Percentiles rank a stretch among this genome's conserved stretches.
Evolutionary conservation across 768 basidiomycete genomes (phyloP).

Genomic region (Macrocybe gigantea): DNA sequence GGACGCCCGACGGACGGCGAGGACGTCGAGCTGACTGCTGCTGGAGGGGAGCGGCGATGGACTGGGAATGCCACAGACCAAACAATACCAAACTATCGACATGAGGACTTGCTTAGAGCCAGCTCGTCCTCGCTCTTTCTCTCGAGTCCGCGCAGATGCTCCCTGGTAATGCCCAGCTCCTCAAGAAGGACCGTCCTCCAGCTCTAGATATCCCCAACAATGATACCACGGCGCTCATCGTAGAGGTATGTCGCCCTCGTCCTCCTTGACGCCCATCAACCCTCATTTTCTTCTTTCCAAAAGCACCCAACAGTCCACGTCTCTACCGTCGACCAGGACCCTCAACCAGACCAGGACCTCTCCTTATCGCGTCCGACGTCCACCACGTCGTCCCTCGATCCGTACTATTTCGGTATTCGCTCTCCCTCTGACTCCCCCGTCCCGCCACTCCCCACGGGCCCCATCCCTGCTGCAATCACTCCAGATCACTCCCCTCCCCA

Average conservation of each 20-base stretch:
- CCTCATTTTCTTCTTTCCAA: conserved; percentile 4
- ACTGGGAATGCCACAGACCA: no score
- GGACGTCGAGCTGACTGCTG: no score
- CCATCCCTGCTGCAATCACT: conserved; percentile 40
- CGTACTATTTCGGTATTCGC: conserved; percentile 78
- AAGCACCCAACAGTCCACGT: conserved; percentile 24
- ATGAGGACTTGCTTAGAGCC: no score
- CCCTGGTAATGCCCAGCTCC: conserved; percentile 18
- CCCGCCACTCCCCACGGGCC: conserved; percentile 41
- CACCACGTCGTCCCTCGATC: conserved; percentile 77
- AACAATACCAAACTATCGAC: no score
- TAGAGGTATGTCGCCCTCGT: conserved; percentile 25
- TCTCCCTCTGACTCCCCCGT: conserved; percentile 66
- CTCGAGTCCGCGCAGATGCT: no score
- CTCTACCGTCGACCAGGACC: conserved; percentile 32
- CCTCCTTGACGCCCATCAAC: conserved; percentile 11
- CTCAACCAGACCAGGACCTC: conserved; percentile 39
- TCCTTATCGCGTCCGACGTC: conserved; percentile 62
- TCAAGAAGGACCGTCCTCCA: conserved; percentile 46
- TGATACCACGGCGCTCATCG: conserved; percentile 11
- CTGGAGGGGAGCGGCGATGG: no score
- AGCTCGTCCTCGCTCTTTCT: no score
- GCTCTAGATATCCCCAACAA: conserved; percentile 41
- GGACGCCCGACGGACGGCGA: no score
- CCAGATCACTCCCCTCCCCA: conserved; percentile 49